phyloP scores from a whole-genome alignment of 805 yeast genomes.

The Starmerella kuoi region DNA sequence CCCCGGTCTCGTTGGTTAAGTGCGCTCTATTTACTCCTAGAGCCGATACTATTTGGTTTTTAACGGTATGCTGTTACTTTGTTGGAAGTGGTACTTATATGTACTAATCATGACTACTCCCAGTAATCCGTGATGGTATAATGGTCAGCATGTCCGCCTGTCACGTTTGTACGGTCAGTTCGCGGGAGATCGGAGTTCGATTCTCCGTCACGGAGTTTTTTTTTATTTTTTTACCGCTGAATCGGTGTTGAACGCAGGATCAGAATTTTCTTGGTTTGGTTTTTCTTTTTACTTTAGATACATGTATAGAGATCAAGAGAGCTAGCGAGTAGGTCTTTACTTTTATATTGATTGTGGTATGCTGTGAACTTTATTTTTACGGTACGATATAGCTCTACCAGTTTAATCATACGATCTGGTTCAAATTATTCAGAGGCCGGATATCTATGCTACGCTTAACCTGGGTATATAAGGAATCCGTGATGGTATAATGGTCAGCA shows the following conservation, averaged over 20 bases:
- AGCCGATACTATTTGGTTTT: neutral
- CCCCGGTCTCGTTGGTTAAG: neutral
- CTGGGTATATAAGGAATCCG: too few relatives aligned
- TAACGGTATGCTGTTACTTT: neutral
- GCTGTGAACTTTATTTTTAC: too few relatives aligned
- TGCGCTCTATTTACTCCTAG: neutral
- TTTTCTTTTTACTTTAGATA: too few relatives aligned
- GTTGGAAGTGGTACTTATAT: neutral
- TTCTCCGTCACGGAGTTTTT: constrained; percentile 22
- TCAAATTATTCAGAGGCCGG: too few relatives aligned
- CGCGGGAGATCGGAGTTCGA: constrained; percentile 24
- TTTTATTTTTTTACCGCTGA: constrained; percentile 1
- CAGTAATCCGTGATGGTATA: constrained; percentile 19
- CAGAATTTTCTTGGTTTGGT: neutral
- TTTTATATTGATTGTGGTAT: too few relatives aligned
- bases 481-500: constrained; percentile 21
- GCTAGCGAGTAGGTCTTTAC: too few relatives aligned
- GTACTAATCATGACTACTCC: neutral
- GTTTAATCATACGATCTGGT: too few relatives aligned
- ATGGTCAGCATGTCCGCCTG: constrained; percentile 24
- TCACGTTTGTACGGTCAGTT: constrained; percentile 15
- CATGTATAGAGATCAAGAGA: too few relatives aligned
- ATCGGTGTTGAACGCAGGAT: neutral
- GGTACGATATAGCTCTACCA: too few relatives aligned
- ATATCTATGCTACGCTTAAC: too few relatives aligned